Evolutionary conservation across 345 rosid species (phyloP).

Genomic region (Iberis pinnata): DNA sequence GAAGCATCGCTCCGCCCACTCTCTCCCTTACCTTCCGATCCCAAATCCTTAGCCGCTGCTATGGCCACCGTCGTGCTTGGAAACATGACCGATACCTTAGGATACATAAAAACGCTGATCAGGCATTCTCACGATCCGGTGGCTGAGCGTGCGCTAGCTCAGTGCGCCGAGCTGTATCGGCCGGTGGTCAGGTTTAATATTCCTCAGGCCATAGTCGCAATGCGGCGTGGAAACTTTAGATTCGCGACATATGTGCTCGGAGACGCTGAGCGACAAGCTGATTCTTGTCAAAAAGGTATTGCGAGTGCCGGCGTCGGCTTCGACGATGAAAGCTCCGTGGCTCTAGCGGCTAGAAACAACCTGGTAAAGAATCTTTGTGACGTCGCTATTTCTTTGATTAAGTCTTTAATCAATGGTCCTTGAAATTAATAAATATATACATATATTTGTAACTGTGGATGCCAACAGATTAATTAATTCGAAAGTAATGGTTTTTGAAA

Average conservation of each 20-base stretch:
- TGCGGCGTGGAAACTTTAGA: conserved; percentile 42
- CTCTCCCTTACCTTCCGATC: conserved; percentile 27
- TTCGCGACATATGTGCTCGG: conserved; percentile 57
- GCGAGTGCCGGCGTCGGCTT: conserved; percentile 25
- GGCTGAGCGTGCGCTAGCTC: conserved; percentile 55
- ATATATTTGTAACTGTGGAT: no score
- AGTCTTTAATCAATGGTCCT: conserved; percentile 33
- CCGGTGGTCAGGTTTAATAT: conserved; percentile 74
- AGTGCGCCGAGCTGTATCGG: conserved; percentile 73
- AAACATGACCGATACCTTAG: conserved; percentile 51
- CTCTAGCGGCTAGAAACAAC: conserved; percentile 47
- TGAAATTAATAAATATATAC: no score
- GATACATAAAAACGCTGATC: conserved; percentile 39
- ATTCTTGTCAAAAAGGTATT: conserved; percentile 55
- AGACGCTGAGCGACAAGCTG: conserved; percentile 52
- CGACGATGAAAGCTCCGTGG: conserved; percentile 27
- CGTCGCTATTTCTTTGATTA: conserved; percentile 61
- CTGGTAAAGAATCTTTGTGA: conserved; percentile 46
- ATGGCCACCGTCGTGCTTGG: conserved; percentile 42
- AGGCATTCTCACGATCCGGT: conserved; percentile 42
- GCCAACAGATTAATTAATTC: no score
- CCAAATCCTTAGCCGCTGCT: conserved; percentile 40
- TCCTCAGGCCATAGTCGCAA: conserved; percentile 73
- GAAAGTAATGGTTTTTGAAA: no score
- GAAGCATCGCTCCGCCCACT: conserved; percentile 39